A percentile compares a stretch with the other conserved stretches of the same genome.
phyloP scores from a whole-genome alignment of 495 filamentous ascomycete species.

The Parachaetomium inaequale region DNA sequence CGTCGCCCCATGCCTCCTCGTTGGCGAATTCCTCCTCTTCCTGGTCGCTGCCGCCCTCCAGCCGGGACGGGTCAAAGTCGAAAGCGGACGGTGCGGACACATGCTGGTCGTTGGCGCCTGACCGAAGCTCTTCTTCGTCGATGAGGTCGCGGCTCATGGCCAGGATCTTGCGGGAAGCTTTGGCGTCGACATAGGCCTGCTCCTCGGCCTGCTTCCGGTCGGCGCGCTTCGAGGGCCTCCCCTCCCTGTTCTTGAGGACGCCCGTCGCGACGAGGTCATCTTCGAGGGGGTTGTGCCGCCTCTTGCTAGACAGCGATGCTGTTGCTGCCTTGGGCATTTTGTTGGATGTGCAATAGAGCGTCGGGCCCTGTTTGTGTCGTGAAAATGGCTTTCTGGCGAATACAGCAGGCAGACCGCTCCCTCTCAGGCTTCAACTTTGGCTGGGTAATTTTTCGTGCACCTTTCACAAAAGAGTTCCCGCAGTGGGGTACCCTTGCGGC shows the following conservation, averaged over 20 bases:
- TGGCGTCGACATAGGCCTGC: conserved; percentile 75
- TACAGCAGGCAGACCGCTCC: background rate
- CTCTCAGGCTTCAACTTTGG: conserved; percentile 9
- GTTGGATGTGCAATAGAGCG: background rate
- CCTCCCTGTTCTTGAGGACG: conserved; percentile 52
- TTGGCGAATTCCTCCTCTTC: conserved; percentile 45
- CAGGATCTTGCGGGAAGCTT: conserved; percentile 81
- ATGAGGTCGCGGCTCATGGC: conserved; percentile 78
- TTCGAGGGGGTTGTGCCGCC: conserved; percentile 67
- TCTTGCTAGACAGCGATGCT: conserved; percentile 34
- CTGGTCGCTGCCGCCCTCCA: conserved; percentile 30
- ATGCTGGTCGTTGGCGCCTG: conserved; percentile 15
- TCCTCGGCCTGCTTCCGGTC: conserved; percentile 57
- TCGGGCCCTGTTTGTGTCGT: background rate
- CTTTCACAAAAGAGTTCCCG: conserved; percentile 25
- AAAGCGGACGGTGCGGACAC: conserved; percentile 35
- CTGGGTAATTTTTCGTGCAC: conserved; percentile 25
- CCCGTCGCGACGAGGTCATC: conserved; percentile 66
- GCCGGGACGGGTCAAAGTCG: conserved; percentile 42
- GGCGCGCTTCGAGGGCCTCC: conserved; percentile 55
- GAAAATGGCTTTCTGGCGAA: background rate
- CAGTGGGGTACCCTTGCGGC: conserved; percentile 20
- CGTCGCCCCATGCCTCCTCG: conserved; percentile 60
- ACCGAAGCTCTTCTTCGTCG: conserved; percentile 58
- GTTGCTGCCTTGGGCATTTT: conserved; percentile 54